Base-by-base conservation (phyloP, 2,329 filamentous ascomycete genomes). In the Fusarium anthophilum region DNA sequence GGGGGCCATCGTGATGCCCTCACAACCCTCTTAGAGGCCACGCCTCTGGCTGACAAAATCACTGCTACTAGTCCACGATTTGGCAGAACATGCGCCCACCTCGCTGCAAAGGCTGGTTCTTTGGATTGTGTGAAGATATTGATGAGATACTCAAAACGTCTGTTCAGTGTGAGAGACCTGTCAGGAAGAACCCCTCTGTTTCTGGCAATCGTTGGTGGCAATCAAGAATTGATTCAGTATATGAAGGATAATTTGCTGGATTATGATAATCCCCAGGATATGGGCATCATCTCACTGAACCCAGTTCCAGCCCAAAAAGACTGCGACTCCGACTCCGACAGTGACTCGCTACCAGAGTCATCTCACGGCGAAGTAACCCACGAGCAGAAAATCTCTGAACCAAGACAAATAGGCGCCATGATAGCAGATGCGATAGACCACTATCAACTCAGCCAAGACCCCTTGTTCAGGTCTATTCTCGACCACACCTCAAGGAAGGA, bases 71-170 rank as follows among this genome's bases (percentile, higher is more conserved):
- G 69, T n/a, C n/a, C 66, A 3, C 55, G 59, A 10, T 65, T 73
- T 35, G 59, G 66, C 14, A 50, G 57, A n/a, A 63, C 77, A 2
- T 68, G 76, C 8, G 69, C 72, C 2, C 77, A 79, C 38, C 41
- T 79, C 4, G 77, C 77, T 8, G 71, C 70, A 11, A 65, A 63
- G 38, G 47, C 63, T 20, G 64, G 64, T 5, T 75, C 69, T 6
- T 13, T 79, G 14, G 71, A 70, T 8, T 79, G 77, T 12, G 54
- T 79, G 32, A 73, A 69, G 22, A 47, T 68, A 11, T 43, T 79
- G 13, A 48, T 44, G 6, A 47, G 61, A 17, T 54, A 48, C 18
- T 70, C 64, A 8, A 66, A 76, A 26, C 61, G 70, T 53, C 24
- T 55, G 20, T 54, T 78, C 26, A 57, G 66, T 17, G 39, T 63